A percentile compares a stretch with the other conserved stretches of the same genome.
phyloP scores from a whole-genome alignment of 2,329 filamentous ascomycete genomes.

The Ophiostoma himal-ulmi region DNA sequence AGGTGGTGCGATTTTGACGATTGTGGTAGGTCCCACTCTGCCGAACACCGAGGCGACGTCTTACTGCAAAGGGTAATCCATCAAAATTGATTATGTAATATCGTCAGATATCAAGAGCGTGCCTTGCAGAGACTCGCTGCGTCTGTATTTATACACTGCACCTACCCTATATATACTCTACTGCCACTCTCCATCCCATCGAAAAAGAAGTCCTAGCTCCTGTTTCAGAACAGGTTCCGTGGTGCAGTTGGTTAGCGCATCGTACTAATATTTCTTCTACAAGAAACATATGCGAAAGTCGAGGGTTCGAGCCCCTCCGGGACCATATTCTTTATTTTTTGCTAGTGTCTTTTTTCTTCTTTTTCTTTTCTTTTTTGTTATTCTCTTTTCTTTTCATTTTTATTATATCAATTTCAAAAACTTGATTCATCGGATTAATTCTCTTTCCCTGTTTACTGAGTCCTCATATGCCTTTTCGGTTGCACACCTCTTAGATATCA shows the following conservation, averaged over 20 bases:
- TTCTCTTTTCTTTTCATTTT: background rate
- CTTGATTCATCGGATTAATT: background rate
- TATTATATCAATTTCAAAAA: background rate
- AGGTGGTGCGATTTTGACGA: no score
- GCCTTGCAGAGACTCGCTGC: no score
- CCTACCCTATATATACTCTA: conserved; percentile 1
- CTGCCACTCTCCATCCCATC: background rate
- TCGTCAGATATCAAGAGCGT: no score
- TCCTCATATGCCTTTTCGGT: no score
- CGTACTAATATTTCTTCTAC: conserved; percentile 26
- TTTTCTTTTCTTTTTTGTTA: background rate
- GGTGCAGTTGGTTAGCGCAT: conserved; percentile 28
- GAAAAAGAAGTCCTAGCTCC: conserved; percentile 22
- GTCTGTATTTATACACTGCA: no score
- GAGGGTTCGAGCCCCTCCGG: conserved; percentile 28
- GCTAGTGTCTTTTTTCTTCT: background rate
- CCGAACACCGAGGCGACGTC: no score
- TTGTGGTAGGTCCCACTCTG: no score
- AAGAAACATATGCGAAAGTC: conserved; percentile 26
- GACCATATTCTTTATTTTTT: conserved; percentile 22
- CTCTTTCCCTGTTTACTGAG: no score
- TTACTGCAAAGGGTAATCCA: no score
- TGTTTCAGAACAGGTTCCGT: conserved; percentile 26
- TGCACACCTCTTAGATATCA: no score
- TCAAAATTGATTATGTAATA: no score